Evolutionary conservation across 495 filamentous ascomycete genomes (phyloP).

Genomic region (Glutinoglossum americanum): DNA sequence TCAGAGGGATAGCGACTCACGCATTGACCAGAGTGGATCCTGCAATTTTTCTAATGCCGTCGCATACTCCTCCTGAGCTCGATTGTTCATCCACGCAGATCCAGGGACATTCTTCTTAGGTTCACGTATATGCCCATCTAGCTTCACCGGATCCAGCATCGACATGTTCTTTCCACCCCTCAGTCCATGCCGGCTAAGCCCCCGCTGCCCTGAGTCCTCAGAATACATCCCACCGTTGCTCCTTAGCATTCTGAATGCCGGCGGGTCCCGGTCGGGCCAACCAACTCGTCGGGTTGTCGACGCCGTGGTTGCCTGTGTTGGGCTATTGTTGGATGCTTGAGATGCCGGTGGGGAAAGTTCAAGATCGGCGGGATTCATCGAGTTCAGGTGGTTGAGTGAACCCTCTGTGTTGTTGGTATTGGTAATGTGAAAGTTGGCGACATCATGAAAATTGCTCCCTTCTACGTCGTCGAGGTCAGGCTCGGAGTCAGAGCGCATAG

Average conservation of each 20-base stretch:
- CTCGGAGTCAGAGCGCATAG: neutral
- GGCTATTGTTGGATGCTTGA: neutral
- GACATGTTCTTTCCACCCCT: slow-evolving; percentile 9
- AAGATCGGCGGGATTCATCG: neutral
- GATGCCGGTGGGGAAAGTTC: neutral
- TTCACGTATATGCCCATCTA: slow-evolving; percentile 10
- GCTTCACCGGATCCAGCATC: slow-evolving; percentile 6
- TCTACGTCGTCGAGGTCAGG: slow-evolving; percentile 1
- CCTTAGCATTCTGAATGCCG: neutral
- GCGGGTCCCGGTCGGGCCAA: neutral
- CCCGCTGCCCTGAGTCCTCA: neutral
- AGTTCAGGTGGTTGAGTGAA: neutral
- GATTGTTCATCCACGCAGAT: slow-evolving; percentile 35
- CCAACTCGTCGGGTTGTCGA: neutral
- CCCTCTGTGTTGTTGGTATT: neutral
- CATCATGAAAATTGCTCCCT: neutral
- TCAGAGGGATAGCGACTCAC: slow-evolving; percentile 5
- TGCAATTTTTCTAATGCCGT: slow-evolving; percentile 18
- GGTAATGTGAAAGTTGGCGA: neutral
- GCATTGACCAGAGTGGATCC: slow-evolving; percentile 6
- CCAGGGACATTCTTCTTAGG: slow-evolving; percentile 23
- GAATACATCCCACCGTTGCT: neutral
- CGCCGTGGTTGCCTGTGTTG: neutral
- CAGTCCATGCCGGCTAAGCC: neutral
- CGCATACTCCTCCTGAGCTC: slow-evolving; percentile 38